Percentiles rank a stretch among this genome's conserved stretches.
Conservation (phyloP, 441 rosid genomes). For the Rhodomyrtus psidioides region DNA sequence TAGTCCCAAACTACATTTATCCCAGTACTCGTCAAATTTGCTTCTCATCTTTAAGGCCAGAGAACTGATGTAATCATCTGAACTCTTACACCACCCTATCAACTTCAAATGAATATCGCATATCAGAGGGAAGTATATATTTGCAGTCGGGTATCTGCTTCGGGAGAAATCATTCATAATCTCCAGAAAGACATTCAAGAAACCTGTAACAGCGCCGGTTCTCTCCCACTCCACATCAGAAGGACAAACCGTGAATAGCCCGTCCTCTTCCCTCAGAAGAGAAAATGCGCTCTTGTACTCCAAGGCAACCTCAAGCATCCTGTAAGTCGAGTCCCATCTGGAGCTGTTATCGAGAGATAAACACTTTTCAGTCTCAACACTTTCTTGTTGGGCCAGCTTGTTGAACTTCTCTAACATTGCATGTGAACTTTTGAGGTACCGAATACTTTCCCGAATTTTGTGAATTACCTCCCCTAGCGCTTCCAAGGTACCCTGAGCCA, state of each 20-base stretch:
- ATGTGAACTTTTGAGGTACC: conserved; percentile 37
- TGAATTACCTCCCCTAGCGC: conserved; percentile 23
- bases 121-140: conserved; percentile 48
- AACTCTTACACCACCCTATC: conserved; percentile 54
- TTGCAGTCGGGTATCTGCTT: conserved; percentile 41
- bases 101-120: conserved; percentile 51
- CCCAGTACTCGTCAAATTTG: conserved; percentile 58
- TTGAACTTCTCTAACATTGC: conserved; percentile 23
- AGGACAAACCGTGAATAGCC: conserved; percentile 21
- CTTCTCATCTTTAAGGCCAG: conserved; percentile 46
- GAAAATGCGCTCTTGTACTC: conserved; percentile 34
- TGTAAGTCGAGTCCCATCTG: conserved; percentile 50
- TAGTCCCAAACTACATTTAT: conserved; percentile 44
- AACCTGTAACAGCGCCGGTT: conserved; percentile 18
- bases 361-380: conserved; percentile 25
- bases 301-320: conserved; percentile 48
- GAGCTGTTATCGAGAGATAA: conserved; percentile 34
- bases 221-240: conserved; percentile 61
- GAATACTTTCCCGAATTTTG: conserved; percentile 44
- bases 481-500: conserved; percentile 51
- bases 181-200: conserved; percentile 48
- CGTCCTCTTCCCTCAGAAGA: conserved; percentile 31
- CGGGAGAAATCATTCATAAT: conserved; percentile 31
- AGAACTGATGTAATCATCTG: conserved; percentile 40
- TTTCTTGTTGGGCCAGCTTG: conserved; percentile 23